phyloP scores from a whole-genome alignment of 1,284 basidiomycete species.

The Tilletia caries region DNA sequence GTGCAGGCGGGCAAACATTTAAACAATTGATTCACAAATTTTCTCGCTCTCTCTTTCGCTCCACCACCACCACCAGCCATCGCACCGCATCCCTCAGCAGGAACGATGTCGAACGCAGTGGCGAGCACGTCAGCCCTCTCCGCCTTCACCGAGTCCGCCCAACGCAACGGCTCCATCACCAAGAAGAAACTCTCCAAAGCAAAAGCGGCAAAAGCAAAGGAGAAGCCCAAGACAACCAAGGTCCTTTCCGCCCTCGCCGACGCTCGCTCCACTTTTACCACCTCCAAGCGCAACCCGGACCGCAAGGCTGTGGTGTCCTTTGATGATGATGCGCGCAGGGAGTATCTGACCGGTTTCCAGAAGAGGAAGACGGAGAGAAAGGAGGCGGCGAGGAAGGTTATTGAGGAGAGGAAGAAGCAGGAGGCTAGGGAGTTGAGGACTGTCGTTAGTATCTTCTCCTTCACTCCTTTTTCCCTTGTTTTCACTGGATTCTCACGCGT shows the following conservation, averaged over 20 bases:
- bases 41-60: not conserved
- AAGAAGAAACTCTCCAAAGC: constrained; percentile 9
- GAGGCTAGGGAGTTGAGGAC: not conserved
- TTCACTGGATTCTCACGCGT: not conserved
- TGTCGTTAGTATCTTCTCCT: not conserved
- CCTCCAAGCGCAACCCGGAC: constrained; percentile 15
- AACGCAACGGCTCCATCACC: constrained; percentile 5
- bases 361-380: constrained; percentile 47
- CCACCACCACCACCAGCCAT: not conserved
- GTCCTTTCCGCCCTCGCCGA: constrained; percentile 1
- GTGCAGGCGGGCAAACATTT: not conserved
- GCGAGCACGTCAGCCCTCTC: constrained; percentile 13
- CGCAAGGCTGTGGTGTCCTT: constrained; percentile 36
- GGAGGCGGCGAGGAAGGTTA: constrained; percentile 23
- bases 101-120: not conserved
- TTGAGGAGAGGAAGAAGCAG: constrained; percentile 18
- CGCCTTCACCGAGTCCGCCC: constrained; percentile 28
- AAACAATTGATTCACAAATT: too few relatives aligned
- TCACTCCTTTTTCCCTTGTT: not conserved
- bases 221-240: not conserved
- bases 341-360: constrained; percentile 50
- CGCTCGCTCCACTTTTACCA: too few relatives aligned
- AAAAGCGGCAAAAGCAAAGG: constrained; percentile 12
- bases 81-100: too few relatives aligned
- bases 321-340: constrained; percentile 45